These are phyloP conservation scores for Leishmania turanica DNA, from an alignment of 208 protist genomes.

Conservation along the genomic window DNA sequence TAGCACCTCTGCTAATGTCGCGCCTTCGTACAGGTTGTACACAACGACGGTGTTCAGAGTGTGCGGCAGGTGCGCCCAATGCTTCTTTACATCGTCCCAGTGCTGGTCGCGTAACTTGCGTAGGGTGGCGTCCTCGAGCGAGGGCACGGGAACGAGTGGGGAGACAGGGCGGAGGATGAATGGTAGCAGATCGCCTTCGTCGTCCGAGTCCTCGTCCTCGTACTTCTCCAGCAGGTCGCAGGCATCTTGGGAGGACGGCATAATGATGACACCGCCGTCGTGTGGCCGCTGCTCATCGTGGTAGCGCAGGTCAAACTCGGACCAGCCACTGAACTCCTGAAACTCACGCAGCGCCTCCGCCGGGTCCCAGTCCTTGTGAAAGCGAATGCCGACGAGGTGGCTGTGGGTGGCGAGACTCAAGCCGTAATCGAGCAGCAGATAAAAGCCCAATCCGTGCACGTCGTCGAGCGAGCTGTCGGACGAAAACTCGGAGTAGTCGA, in stretches of 20 bases:
- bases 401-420: conserved; percentile 75
- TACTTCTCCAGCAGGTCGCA: conserved; percentile 87
- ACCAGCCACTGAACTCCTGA: conserved; percentile 81
- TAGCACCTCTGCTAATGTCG: conserved; percentile 62
- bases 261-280: conserved; percentile 78
- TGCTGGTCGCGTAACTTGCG: conserved; percentile 73
- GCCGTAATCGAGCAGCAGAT: conserved; percentile 76
- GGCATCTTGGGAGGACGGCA: conserved; percentile 80
- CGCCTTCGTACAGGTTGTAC: conserved; percentile 76
- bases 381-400: conserved; percentile 74
- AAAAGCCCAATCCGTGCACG: conserved; percentile 77
- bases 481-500: conserved; percentile 77
- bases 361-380: conserved; percentile 60
- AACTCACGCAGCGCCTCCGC: conserved; percentile 74
- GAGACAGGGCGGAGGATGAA: conserved; percentile 81
- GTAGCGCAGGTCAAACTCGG: conserved; percentile 74
- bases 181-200: conserved; percentile 78
- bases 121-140: conserved; percentile 77
- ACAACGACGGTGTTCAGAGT: conserved; percentile 78
- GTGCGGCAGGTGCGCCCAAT: conserved; percentile 70
- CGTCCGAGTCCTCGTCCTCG: conserved; percentile 89
- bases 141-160: conserved; percentile 70
- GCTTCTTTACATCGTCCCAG: conserved; percentile 70
- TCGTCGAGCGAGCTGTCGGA: conserved; percentile 64
- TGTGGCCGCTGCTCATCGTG: conserved; percentile 63